phyloP scores from a whole-genome alignment of 768 basidiomycete species.

The Lentinula detonsa region DNA sequence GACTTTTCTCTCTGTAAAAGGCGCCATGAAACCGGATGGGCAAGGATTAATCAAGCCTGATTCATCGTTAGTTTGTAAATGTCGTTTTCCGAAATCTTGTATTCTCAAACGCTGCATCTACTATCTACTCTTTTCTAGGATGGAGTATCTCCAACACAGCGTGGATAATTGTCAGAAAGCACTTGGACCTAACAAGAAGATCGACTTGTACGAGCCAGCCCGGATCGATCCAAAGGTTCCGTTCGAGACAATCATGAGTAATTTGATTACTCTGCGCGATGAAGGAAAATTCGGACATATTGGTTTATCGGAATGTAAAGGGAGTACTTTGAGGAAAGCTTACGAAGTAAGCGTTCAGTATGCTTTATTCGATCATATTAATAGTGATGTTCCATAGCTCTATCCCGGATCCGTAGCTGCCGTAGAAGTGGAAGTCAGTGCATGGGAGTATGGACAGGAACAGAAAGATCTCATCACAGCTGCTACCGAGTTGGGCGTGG shows the following conservation, averaged over 20 bases:
- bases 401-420: slow-evolving; percentile 39
- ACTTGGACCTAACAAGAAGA: slow-evolving; percentile 40
- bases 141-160: slow-evolving; percentile 34
- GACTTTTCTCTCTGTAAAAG: slow-evolving; percentile 30
- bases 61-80: background rate
- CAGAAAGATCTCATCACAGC: slow-evolving; percentile 50
- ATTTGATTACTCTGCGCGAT: slow-evolving; percentile 23
- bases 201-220: slow-evolving; percentile 53
- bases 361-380: background rate
- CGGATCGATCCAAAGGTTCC: slow-evolving; percentile 33
- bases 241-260: slow-evolving; percentile 36
- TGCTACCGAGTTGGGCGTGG: slow-evolving; percentile 47
- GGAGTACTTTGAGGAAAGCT: slow-evolving; percentile 37
- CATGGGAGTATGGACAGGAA: slow-evolving; percentile 36
- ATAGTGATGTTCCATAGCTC: slow-evolving; percentile 24
- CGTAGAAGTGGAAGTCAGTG: slow-evolving; percentile 53
- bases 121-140: slow-evolving; percentile 13
- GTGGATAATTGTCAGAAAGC: slow-evolving; percentile 35
- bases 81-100: background rate
- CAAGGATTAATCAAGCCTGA: background rate
- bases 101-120: background rate
- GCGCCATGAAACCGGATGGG: slow-evolving; percentile 2
- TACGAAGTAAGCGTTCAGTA: slow-evolving; percentile 17
- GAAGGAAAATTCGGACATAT: slow-evolving; percentile 36
- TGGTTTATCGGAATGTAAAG: slow-evolving; percentile 40